These are phyloP conservation scores for Odontarrhena argentea DNA, from an alignment of 345 rosid species.

Conservation along the genomic window DNA sequence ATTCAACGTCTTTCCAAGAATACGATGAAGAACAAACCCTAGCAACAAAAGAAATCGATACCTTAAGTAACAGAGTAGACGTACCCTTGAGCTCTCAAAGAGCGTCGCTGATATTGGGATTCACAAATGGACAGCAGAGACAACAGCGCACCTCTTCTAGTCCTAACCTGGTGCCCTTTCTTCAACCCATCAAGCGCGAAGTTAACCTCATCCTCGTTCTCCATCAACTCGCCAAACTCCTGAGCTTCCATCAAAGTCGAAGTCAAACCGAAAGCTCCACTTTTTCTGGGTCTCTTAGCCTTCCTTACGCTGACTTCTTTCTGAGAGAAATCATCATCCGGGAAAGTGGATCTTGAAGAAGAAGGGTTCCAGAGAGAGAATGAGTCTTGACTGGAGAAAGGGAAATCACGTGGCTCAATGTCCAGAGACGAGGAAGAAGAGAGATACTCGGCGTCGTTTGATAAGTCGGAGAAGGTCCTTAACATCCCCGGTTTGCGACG, in stretches of 20 bases:
- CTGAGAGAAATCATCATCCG: constrained; percentile 15
- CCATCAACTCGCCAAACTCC: constrained; percentile 96
- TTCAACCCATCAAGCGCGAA: constrained; percentile 83
- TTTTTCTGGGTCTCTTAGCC: constrained; percentile 59
- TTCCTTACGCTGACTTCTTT: constrained; percentile 43
- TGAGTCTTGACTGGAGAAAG: constrained; percentile 62
- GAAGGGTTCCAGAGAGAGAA: constrained; percentile 45
- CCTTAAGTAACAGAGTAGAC: background rate
- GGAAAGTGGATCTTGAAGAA: constrained; percentile 27
- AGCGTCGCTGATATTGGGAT: constrained; percentile 63
- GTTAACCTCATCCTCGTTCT: constrained; percentile 85
- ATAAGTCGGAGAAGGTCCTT: constrained; percentile 50
- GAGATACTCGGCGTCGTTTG: constrained; percentile 41
- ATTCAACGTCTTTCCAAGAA: background rate
- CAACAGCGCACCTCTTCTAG: constrained; percentile 62
- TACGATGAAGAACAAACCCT: constrained; percentile 9
- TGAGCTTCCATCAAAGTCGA: constrained; percentile 85
- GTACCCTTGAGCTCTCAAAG: constrained; percentile 64
- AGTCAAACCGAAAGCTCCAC: constrained; percentile 44
- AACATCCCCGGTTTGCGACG: constrained; percentile 62
- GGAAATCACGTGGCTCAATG: constrained; percentile 42
- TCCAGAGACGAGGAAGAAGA: constrained; percentile 53
- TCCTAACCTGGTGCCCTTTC: constrained; percentile 68
- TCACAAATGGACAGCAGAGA: constrained; percentile 74
- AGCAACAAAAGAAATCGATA: background rate